These are phyloP conservation scores for Leptodermis oblonga DNA, from an alignment of 257 asterid species.

Conservation along the genomic window DNA sequence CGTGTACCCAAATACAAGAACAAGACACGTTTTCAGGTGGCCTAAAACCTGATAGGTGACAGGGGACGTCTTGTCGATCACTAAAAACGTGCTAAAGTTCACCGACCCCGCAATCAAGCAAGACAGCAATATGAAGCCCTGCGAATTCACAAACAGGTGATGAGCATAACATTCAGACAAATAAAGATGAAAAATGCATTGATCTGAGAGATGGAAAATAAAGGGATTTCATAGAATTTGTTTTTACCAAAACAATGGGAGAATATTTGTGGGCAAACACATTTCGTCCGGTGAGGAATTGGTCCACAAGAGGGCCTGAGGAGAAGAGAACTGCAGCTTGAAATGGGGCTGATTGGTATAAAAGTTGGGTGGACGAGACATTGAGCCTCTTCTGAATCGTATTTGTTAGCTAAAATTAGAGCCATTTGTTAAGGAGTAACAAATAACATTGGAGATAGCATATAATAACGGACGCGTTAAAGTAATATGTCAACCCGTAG, in stretches of 20 bases:
- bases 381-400: slow-evolving; percentile 86
- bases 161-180: too few species aligned
- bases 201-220: too few species aligned
- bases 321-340: slow-evolving; percentile 75
- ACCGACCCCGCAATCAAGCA: slow-evolving; percentile 88
- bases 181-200: neutral
- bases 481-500: too few species aligned
- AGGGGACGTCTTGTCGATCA: slow-evolving; percentile 87
- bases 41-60: too few species aligned
- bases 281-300: slow-evolving; percentile 56
- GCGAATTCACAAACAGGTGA: too few species aligned
- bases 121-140: slow-evolving; percentile 71
- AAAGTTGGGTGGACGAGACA: slow-evolving; percentile 71
- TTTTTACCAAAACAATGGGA: slow-evolving; percentile 53
- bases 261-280: slow-evolving; percentile 71
- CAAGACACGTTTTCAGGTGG: too few species aligned
- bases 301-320: slow-evolving; percentile 70
- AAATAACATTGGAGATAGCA: too few species aligned
- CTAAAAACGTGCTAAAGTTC: slow-evolving; percentile 87
- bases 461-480: too few species aligned
- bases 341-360: slow-evolving; percentile 89
- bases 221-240: too few species aligned
- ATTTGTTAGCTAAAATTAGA: slow-evolving; percentile 92
- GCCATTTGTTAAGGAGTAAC: slow-evolving; percentile 31
- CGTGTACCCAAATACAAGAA: too few species aligned